Percentiles rank a stretch among this genome's conserved stretches.
phyloP scores from a whole-genome alignment of 73 alveolate genomes.

The Stentor coeruleus region DNA sequence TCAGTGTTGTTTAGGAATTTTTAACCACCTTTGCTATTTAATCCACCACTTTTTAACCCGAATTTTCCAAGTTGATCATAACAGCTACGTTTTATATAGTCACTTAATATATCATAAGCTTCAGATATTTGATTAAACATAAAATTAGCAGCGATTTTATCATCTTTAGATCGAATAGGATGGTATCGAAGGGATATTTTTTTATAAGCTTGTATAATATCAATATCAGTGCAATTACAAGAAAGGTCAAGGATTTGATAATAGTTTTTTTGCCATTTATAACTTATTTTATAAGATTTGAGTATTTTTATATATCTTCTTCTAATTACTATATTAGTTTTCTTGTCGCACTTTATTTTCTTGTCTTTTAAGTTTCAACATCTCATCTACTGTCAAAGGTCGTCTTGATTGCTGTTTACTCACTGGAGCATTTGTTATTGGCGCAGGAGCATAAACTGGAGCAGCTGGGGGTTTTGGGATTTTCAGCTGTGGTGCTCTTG shows the following conservation, averaged over 20 bases:
- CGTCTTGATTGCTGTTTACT: not conserved
- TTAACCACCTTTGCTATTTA: constrained; percentile 57
- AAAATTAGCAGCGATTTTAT: constrained; percentile 65
- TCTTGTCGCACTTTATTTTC: too few relatives aligned
- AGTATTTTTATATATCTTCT: too few relatives aligned
- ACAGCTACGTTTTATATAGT: constrained; percentile 62
- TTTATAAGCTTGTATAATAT: constrained; percentile 81
- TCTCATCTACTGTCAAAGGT: constrained; percentile 23
- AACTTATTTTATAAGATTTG: too few relatives aligned
- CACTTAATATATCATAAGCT: constrained; percentile 91
- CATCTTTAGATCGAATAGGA: constrained; percentile 76
- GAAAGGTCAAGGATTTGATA: constrained; percentile 73
- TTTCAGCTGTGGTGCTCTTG: not conserved
- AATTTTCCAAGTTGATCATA: constrained; percentile 89
- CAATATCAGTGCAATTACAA: constrained; percentile 78
- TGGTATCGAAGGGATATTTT: constrained; percentile 79
- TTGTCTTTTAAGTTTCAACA: constrained; percentile 5
- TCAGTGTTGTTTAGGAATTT: constrained; percentile 87
- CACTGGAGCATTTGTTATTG: not conserved
- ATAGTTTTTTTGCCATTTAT: constrained; percentile 74
- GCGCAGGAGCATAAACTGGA: not conserved
- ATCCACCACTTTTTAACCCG: constrained; percentile 84
- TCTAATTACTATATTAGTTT: too few relatives aligned
- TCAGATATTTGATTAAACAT: constrained; percentile 84
- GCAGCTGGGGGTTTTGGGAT: constrained; percentile 16